Evolutionary conservation across 1,284 basidiomycete species (phyloP), one percentile per base, ranked within the genome.

Genomic region (Pholiota adiposa): DNA sequence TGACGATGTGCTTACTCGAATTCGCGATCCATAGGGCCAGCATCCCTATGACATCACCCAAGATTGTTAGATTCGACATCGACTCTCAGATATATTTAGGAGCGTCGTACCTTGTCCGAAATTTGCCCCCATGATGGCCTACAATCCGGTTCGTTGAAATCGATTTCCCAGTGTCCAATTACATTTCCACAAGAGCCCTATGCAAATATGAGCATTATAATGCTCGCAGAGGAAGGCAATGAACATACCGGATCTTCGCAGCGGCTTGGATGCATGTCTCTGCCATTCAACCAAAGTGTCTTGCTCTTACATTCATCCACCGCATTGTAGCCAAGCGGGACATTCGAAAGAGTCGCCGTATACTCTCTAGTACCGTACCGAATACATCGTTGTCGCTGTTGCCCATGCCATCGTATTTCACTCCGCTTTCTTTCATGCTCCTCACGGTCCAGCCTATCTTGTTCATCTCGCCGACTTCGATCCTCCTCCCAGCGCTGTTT

Each of bases 301-400:
- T 65, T 68, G 19, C 55, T 56, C 12, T 25, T 5, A 49, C 67
- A 67, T 46, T 63, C 65, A 14, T 56, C 38, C 8, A 63, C 23
- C 14, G 58, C 43, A 43, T 65, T 50, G 36, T 65, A 57, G 3
- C 64, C n/a, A n/a, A 56, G 18, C 4, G 63, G 61, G 6, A 66
- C 54, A 36, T 63, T 56, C 4, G 63, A 51, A 5, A 68, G 52
- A 6, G 31, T 60, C 4, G 65, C 57, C 4, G 56, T 64, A 40
- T 65, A 67, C 46, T 63, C 63, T 33, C 67, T 61, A 21, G 60
- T 62, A 3, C 60, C 65, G 50, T 63, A 67, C 0, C 61, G 38
- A 21, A 63, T 23, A 50, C 67, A 68, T 12, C 29, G 23, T 21
- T 34, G 43, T 14, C 52, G 34, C n/a, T 46, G n/a, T 3, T 58